A percentile compares a stretch with the other conserved stretches of the same genome.
phyloP scores from a whole-genome alignment of 2,329 filamentous ascomycete species.

The Neonectria sp. region DNA sequence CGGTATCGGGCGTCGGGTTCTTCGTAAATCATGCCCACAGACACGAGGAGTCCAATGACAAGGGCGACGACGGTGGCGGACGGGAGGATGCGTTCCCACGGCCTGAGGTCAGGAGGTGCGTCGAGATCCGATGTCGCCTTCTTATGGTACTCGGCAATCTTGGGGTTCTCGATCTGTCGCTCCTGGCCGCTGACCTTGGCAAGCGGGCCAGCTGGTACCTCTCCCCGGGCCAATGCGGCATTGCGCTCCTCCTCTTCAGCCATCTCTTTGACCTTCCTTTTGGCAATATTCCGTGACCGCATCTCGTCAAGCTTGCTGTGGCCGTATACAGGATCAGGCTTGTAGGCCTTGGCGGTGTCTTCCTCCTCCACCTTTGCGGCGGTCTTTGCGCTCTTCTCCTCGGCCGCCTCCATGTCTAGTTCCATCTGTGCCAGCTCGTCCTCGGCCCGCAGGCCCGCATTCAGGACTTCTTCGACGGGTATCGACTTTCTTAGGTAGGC shows the following conservation, averaged over 20 bases:
- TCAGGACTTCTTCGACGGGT: constrained; percentile 72
- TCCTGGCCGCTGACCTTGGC: constrained; percentile 57
- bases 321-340: constrained; percentile 69
- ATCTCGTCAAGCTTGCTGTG: constrained; percentile 70
- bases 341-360: constrained; percentile 43
- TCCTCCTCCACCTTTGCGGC: constrained; percentile 42
- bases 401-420: constrained; percentile 48
- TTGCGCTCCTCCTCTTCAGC: constrained; percentile 59
- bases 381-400: constrained; percentile 39
- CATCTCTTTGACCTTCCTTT: constrained; percentile 63
- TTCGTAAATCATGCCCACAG: constrained; percentile 65
- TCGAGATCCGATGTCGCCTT: constrained; percentile 66
- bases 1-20: constrained; percentile 67
- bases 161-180: constrained; percentile 57
- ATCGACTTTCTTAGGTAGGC: constrained; percentile 69
- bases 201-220: constrained; percentile 56
- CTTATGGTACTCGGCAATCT: constrained; percentile 57
- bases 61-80: constrained; percentile 64
- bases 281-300: constrained; percentile 67
- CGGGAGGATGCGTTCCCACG: constrained; percentile 69
- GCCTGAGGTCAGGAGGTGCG: constrained; percentile 65
- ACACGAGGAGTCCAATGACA: constrained; percentile 60
- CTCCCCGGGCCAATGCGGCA: constrained; percentile 59
- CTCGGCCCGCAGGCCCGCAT: constrained; percentile 73
- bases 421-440: constrained; percentile 72